These are phyloP conservation scores for Cercophora scortea DNA, from an alignment of 495 filamentous ascomycete species.

Conservation along the genomic window DNA sequence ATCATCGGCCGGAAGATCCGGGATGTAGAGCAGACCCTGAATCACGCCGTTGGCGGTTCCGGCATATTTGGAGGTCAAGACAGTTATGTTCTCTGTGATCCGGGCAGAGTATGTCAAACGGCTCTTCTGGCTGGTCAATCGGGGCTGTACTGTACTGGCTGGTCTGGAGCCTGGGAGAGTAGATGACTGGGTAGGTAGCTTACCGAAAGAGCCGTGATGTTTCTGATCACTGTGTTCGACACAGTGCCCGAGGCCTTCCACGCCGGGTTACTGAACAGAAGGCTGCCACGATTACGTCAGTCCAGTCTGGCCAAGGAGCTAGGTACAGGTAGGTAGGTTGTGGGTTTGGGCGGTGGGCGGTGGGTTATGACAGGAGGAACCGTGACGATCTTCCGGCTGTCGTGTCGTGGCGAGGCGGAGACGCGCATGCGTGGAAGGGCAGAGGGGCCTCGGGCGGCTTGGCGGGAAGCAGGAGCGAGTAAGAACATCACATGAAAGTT, in stretches of 20 bases:
- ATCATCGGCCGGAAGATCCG: conserved; percentile 48
- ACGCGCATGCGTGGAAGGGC: no score
- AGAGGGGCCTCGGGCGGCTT: no score
- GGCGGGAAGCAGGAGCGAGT: no score
- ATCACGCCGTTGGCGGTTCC: conserved; percentile 46
- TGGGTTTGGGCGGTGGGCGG: background rate
- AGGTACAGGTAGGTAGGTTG: no score
- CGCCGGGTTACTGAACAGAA: conserved; percentile 41
- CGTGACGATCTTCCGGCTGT: background rate
- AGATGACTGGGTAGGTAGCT: conserved; percentile 2
- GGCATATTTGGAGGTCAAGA: conserved; percentile 56
- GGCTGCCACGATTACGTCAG: conserved; percentile 16
- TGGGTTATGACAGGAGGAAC: background rate
- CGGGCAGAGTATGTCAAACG: conserved; percentile 57
- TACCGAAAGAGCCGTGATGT: conserved; percentile 42
- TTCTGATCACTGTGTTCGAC: conserved; percentile 38
- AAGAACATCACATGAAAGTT: no score
- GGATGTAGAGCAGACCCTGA: conserved; percentile 75
- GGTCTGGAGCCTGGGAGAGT: background rate
- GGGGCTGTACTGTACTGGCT: background rate
- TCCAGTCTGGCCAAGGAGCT: background rate
- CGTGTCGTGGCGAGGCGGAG: no score
- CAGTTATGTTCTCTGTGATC: conserved; percentile 55
- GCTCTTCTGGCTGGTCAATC: conserved; percentile 32
- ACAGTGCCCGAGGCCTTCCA: conserved; percentile 31